A percentile compares a stretch with the other conserved stretches of the same genome.
These are phyloP conservation scores for Coprinopsis cinerea DNA, from an alignment of 768 basidiomycete genomes.

Conservation along the genomic window DNA sequence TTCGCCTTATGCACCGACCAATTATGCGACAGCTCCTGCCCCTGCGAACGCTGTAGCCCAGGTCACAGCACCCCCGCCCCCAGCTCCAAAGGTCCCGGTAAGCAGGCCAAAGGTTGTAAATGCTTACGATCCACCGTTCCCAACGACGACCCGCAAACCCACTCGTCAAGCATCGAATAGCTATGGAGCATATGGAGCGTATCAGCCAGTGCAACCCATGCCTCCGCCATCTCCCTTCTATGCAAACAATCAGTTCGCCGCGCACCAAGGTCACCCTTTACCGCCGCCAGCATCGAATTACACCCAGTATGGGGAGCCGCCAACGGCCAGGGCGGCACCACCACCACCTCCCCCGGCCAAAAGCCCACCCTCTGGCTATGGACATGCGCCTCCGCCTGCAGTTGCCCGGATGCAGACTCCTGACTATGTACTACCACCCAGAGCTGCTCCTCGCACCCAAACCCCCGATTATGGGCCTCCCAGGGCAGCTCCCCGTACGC, in stretches of 20 bases:
- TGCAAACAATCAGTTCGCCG: conserved; percentile 1
- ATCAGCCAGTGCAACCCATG: conserved; percentile 14
- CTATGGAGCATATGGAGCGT: conserved; percentile 16
- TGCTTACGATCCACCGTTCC: conserved; percentile 75
- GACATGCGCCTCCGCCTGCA: background rate
- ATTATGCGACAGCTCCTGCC: conserved; percentile 23
- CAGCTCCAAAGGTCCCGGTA: conserved; percentile 30
- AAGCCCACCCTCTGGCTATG: background rate
- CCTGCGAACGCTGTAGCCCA: conserved; percentile 6
- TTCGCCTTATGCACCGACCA: conserved; percentile 19
- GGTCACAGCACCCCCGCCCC: conserved; percentile 18
- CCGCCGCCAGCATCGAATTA: conserved; percentile 3
- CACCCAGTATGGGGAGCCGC: background rate
- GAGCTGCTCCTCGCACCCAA: background rate
- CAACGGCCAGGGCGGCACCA: background rate
- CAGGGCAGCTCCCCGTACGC: conserved; percentile 1
- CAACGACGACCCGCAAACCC: conserved; percentile 24
- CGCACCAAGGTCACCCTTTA: conserved; percentile 3
- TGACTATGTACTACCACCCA: background rate
- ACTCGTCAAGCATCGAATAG: conserved; percentile 3
- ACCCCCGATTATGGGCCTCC: background rate
- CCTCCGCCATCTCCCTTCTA: conserved; percentile 7
- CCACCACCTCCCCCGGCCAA: background rate
- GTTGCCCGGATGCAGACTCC: background rate
- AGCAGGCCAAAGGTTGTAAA: conserved; percentile 61